These are phyloP conservation scores for Mycena crocata DNA, from an alignment of 768 basidiomycete species.

Conservation along the genomic window DNA sequence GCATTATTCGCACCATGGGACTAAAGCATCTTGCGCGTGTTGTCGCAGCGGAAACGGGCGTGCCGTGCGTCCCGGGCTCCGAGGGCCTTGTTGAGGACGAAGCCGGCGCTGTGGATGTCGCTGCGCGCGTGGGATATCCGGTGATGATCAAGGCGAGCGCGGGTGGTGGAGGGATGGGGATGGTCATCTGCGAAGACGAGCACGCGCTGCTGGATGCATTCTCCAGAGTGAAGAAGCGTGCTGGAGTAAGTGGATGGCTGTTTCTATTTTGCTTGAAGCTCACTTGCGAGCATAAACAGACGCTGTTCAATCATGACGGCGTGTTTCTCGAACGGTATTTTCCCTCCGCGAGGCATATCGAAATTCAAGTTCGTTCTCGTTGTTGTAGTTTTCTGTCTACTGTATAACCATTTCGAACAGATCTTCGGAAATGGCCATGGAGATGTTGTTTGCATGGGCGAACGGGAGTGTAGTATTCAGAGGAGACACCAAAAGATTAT, in stretches of 20 bases:
- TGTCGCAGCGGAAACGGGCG: slow-evolving; percentile 57
- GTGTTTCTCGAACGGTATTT: slow-evolving; percentile 74
- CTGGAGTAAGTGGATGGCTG: slow-evolving; percentile 51
- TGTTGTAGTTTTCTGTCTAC: no score
- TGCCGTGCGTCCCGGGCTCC: slow-evolving; percentile 70
- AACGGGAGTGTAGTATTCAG: slow-evolving; percentile 78
- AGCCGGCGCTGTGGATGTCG: slow-evolving; percentile 35
- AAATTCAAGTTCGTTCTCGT: slow-evolving; percentile 62
- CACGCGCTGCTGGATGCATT: slow-evolving; percentile 52
- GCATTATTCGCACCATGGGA: slow-evolving; percentile 66
- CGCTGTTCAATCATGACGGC: slow-evolving; percentile 60
- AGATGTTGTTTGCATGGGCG: slow-evolving; percentile 71
- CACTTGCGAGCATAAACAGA: slow-evolving; percentile 39
- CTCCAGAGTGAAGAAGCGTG: slow-evolving; percentile 50
- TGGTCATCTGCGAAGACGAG: slow-evolving; percentile 63
- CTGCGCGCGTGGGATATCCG: slow-evolving; percentile 65
- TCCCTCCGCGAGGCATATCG: slow-evolving; percentile 68
- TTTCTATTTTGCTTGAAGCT: neutral
- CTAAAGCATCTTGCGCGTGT: slow-evolving; percentile 69
- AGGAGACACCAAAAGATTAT: slow-evolving; percentile 80
- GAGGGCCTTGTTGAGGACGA: slow-evolving; percentile 52
- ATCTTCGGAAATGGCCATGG: slow-evolving; percentile 75
- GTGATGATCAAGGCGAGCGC: slow-evolving; percentile 77
- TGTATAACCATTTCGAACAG: slow-evolving; percentile 50
- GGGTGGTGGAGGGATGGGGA: slow-evolving; percentile 78